These are phyloP conservation scores for Vitis hybrid DNA, from an alignment of 177 flowering plant genomes.

Conservation along the genomic window DNA sequence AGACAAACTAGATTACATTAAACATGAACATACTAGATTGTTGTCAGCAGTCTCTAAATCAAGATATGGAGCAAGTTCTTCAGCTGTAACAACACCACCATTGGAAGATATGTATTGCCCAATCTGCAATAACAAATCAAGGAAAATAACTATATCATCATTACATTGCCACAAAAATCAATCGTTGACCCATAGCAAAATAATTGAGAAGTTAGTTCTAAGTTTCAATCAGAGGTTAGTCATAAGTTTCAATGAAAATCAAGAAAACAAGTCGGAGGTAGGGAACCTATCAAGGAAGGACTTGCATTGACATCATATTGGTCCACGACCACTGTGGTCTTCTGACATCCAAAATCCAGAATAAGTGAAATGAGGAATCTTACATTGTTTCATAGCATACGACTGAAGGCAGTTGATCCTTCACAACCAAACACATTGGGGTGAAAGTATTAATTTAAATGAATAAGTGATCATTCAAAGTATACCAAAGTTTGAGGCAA, in stretches of 20 bases:
- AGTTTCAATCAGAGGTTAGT: not conserved
- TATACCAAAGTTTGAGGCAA: no score
- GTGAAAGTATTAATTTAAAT: no score
- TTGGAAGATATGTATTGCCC: constrained; percentile 84
- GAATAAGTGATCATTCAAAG: no score
- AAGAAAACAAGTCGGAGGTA: constrained; percentile 1
- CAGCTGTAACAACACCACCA: constrained; percentile 93
- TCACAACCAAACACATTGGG: no score
- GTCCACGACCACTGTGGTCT: not conserved
- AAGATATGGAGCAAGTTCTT: constrained; percentile 98
- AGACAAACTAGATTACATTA: constrained; percentile 1
- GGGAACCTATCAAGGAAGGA: not conserved
- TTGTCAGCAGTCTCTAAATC: constrained; percentile 53
- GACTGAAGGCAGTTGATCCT: no score
- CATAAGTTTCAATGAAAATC: not conserved
- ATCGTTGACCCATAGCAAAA: not conserved
- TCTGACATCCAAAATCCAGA: no score
- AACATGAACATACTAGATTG: constrained; percentile 28
- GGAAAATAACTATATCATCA: not conserved
- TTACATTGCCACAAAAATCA: not conserved
- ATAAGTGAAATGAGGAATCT: no score
- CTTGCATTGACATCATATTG: not conserved
- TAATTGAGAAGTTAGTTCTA: not conserved
- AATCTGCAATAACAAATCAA: constrained; percentile 53
- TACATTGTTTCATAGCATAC: no score